Percentiles rank a stretch among this genome's conserved stretches.
Evolutionary conservation across 805 yeast species (phyloP).

Genomic region (Debaryomyces castellii): DNA sequence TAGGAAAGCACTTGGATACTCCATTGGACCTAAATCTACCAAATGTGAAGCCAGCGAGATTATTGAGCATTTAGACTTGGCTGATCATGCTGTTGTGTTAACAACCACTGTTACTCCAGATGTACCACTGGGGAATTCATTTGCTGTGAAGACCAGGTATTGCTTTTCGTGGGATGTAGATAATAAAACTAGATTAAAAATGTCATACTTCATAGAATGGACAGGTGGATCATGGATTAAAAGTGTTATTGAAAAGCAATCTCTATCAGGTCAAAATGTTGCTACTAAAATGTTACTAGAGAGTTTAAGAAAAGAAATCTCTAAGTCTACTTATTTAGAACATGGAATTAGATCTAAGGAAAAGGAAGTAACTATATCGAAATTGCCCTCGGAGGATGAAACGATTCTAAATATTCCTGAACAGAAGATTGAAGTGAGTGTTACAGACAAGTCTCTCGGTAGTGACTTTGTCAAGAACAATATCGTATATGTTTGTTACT

Average conservation of each 20-base stretch:
- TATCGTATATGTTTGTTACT: conserved; percentile 13
- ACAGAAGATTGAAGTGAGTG: background rate
- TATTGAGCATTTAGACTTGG: conserved; percentile 53
- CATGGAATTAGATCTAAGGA: conserved; percentile 18
- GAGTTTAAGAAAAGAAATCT: conserved; percentile 34
- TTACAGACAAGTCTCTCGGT: background rate
- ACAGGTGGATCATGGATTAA: conserved; percentile 90
- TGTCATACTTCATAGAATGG: conserved; percentile 87
- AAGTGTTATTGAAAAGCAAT: conserved; percentile 81
- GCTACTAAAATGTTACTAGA: conserved; percentile 52
- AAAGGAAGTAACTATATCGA: background rate
- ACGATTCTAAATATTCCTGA: background rate
- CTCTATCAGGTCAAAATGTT: conserved; percentile 73
- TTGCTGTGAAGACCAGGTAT: conserved; percentile 72
- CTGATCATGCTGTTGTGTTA: conserved; percentile 56
- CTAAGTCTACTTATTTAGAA: conserved; percentile 14
- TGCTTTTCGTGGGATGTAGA: conserved; percentile 71
- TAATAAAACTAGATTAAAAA: conserved; percentile 56
- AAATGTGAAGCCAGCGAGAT: conserved; percentile 65
- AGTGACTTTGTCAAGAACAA: conserved; percentile 11
- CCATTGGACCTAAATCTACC: conserved; percentile 94
- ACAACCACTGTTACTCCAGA: conserved; percentile 80
- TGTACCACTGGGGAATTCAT: conserved; percentile 89
- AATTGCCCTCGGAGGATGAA: background rate
- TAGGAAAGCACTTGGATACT: conserved; percentile 69